phyloP scores from a whole-genome alignment of 345 rosid genomes.

The Syzygium grande region DNA sequence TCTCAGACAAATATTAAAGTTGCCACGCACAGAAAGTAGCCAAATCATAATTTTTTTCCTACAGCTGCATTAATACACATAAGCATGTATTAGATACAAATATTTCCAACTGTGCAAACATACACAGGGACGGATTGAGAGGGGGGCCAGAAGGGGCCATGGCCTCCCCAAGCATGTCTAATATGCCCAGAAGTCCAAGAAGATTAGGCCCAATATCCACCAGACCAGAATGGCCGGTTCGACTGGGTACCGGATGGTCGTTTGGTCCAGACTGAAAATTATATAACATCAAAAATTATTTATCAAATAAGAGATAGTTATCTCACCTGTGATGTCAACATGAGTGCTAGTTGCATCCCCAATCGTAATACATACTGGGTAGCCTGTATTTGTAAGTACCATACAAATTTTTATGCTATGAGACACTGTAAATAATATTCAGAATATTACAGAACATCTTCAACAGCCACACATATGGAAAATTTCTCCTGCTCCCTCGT shows the following conservation, averaged over 20 bases:
- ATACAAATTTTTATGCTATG: constrained; percentile 1
- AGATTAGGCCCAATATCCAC: neutral
- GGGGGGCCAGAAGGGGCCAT: neutral
- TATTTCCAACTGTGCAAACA: neutral
- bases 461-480: neutral
- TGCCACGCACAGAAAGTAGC: neutral
- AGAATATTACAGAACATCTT: neutral
- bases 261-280: neutral
- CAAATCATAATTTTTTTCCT: neutral
- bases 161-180: neutral
- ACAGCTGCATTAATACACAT: neutral
- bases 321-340: constrained; percentile 53
- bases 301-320: neutral
- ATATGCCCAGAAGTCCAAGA: neutral
- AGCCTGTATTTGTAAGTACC: constrained; percentile 45
- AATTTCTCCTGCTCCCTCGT: neutral
- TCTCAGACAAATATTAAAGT: neutral
- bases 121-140: neutral
- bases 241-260: neutral
- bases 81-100: neutral
- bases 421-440: neutral
- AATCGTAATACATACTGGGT: constrained; percentile 67
- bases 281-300: neutral
- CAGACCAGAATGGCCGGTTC: neutral
- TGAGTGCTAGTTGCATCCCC: constrained; percentile 53